Evolutionary conservation across 108 stramenopile genomes (phyloP), one percentile per base, ranked within the genome.

Genomic region (Halocafeteria seosinensis): DNA sequence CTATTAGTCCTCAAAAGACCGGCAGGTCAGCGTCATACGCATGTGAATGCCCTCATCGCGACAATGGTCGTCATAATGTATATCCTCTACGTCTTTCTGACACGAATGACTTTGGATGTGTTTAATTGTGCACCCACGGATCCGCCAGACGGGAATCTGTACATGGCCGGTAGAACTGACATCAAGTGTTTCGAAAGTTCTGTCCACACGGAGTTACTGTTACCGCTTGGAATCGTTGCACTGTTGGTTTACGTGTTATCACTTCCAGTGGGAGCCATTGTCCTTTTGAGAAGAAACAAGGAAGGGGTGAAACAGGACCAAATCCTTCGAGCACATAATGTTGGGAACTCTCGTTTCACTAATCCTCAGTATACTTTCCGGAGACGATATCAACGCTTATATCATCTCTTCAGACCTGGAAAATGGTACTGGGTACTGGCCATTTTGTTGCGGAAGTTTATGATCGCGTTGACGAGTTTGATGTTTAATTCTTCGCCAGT

Each of bases 341-440:
- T 35, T 33, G 62, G 47, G 62, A 59, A 67, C 8, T 38, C 61
- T 34, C 50, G 47, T 9, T 25, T 51, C 38, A 59, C 50, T 6
- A 50, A 57, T 12, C 50, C 55, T 9, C 37, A 62, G 17, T 63
- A 63, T 5, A 2, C 12, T 17, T 38, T 73, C 32, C 67, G 72
- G 31, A 73, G 64, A 68, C 29, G 57, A 50, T 73, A 38, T 23
- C 37, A 36, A 32, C 47, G 33, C 30, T 50, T 74, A 1, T 74
- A 70, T 66, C 38, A 55, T 28, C 42, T 32, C 31, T 74, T 70
- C 66, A 74, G 66, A 66, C 73, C 73, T 13, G 37, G 30, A 17
- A 31, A 50, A 1, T 35, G 31, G 1, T 69, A 55, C 61, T 59
- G 57, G 57, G 64, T 74, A 0, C 30, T 66, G 50, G 21, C 57